A percentile compares a stretch with the other conserved stretches of the same genome.
Evolutionary conservation across 2,329 filamentous ascomycete genomes (phyloP).

Genomic region (Pseudovirgaria hyperparasitica): DNA sequence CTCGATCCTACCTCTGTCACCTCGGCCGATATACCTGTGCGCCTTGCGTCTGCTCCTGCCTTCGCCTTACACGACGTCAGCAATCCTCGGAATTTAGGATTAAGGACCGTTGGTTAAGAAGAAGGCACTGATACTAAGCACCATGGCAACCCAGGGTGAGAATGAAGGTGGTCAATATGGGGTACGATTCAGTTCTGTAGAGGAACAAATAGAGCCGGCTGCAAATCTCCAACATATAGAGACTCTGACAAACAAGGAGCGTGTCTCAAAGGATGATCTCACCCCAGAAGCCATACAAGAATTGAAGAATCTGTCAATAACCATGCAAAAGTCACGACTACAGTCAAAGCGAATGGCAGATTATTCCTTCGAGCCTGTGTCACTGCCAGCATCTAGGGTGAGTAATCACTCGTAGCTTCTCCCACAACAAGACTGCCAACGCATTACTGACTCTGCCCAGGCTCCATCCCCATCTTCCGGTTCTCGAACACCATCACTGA

Average conservation of each 20-base stretch:
- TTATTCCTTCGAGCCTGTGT: slow-evolving; percentile 83
- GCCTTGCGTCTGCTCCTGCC: too few relatives aligned
- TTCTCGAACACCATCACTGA: slow-evolving; percentile 31
- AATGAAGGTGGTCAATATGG: slow-evolving; percentile 15
- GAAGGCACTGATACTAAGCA: too few relatives aligned
- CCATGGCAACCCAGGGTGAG: slow-evolving; percentile 14
- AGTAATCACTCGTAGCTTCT: too few relatives aligned
- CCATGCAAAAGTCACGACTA: slow-evolving; percentile 59
- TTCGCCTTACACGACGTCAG: too few relatives aligned
- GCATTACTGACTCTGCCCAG: slow-evolving; percentile 22
- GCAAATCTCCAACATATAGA: slow-evolving; percentile 18
- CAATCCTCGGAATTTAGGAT: too few relatives aligned
- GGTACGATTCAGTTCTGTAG: slow-evolving; percentile 27
- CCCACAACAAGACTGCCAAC: slow-evolving; percentile 7
- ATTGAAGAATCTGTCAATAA: slow-evolving; percentile 57
- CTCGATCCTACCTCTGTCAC: slow-evolving; percentile 8
- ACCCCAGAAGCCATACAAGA: slow-evolving; percentile 44
- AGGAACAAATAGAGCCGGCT: slow-evolving; percentile 25
- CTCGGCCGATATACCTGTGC: slow-evolving; percentile 10
- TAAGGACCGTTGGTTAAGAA: too few relatives aligned
- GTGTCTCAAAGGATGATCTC: slow-evolving; percentile 16
- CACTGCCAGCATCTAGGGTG: slow-evolving; percentile 73
- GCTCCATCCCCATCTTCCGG: slow-evolving; percentile 34
- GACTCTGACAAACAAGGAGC: slow-evolving; percentile 13
- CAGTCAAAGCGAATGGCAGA: slow-evolving; percentile 76